A percentile compares a stretch with the other conserved stretches of the same genome.
These are phyloP conservation scores for Pseudocercospora musae DNA, from an alignment of 2,329 filamentous ascomycete species.

Conservation along the genomic window DNA sequence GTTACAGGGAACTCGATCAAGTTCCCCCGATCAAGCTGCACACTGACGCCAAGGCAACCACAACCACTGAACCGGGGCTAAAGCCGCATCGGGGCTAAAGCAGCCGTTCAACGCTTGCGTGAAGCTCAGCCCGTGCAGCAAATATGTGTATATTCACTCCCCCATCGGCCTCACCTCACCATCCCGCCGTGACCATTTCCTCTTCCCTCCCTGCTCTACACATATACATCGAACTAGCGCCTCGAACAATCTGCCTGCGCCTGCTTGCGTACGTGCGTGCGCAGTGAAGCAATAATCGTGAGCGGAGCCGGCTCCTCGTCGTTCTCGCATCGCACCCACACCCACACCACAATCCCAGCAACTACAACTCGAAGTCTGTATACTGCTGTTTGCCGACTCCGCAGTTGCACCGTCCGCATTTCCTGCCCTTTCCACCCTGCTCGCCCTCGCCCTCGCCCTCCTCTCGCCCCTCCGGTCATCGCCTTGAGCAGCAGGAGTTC, in stretches of 20 bases:
- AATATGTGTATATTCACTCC: slow-evolving; percentile 16
- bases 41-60: slow-evolving; percentile 6
- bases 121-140: slow-evolving; percentile 18
- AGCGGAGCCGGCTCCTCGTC: not conserved
- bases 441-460: too few relatives aligned
- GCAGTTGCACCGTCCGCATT: not conserved
- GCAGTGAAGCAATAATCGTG: not conserved
- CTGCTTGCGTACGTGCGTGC: not conserved
- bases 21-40: slow-evolving; percentile 5
- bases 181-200: not conserved
- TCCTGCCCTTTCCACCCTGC: not conserved
- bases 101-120: slow-evolving; percentile 15
- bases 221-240: not conserved
- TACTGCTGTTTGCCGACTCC: not conserved
- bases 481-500: not conserved
- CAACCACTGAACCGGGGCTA: not conserved
- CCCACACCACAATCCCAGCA: not conserved
- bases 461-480: not conserved
- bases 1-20: too few relatives aligned
- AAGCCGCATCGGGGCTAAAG: slow-evolving; percentile 16
- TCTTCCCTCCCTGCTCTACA: not conserved
- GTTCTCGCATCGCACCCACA: slow-evolving; percentile 1
- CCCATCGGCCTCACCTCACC: slow-evolving; percentile 6
- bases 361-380: too few relatives aligned
- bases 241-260: not conserved